These are phyloP conservation scores for Tarenaya hassleriana DNA, from an alignment of 345 rosid species.

Conservation along the genomic window DNA sequence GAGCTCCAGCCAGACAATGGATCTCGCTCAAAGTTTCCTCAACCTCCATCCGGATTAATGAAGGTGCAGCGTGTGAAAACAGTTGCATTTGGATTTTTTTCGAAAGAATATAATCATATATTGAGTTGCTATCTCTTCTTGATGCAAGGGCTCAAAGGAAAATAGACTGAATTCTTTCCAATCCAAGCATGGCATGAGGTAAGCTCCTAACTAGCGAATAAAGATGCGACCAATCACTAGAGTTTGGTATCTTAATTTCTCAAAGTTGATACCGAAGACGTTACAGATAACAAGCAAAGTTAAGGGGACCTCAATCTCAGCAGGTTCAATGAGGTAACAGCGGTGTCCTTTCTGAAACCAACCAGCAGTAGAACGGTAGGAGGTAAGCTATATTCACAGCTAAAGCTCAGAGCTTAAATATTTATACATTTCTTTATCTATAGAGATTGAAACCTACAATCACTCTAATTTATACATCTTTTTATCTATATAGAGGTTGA, in stretches of 20 bases:
- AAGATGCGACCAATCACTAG: neutral
- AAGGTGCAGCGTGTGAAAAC: constrained; percentile 43
- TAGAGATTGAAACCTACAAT: no score
- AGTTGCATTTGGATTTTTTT: neutral
- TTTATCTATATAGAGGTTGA: no score
- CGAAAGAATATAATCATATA: constrained; percentile 11
- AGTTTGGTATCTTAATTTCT: constrained; percentile 1
- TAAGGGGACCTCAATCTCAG: constrained; percentile 32
- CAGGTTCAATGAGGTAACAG: constrained; percentile 31
- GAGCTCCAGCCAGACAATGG: constrained; percentile 48
- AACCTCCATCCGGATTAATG: constrained; percentile 22
- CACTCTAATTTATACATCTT: no score
- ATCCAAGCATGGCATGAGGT: constrained; percentile 64
- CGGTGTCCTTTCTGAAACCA: constrained; percentile 32
- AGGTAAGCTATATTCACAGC: constrained; percentile 32
- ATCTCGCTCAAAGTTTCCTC: constrained; percentile 36
- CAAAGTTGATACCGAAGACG: neutral
- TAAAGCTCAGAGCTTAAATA: neutral
- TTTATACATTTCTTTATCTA: no score
- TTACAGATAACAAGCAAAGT: constrained; percentile 28
- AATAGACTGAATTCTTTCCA: constrained; percentile 54
- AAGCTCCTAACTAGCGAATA: constrained; percentile 12
- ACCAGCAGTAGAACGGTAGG: constrained; percentile 28
- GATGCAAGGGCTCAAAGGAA: constrained; percentile 83
- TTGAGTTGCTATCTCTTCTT: constrained; percentile 33